Evolutionary conservation across 371 early-diverging fungal genomes (phyloP).

Genomic region (Mortierella sp.): DNA sequence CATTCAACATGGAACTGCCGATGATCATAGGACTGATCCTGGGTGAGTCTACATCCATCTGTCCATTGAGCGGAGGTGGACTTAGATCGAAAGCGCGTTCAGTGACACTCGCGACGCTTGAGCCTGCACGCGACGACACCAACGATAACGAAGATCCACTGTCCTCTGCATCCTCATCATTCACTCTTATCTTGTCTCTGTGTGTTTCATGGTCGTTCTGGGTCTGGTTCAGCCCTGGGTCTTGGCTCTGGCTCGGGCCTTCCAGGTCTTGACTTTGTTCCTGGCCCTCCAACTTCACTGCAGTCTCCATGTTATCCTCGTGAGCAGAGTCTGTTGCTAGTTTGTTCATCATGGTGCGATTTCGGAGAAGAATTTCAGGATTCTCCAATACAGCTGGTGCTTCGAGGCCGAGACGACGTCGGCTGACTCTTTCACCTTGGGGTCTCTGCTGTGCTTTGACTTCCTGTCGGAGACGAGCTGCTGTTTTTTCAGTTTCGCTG

Average conservation of each 20-base stretch:
- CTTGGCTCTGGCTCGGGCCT: background rate
- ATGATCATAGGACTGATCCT: background rate
- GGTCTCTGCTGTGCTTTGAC: constrained; percentile 22
- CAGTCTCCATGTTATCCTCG: constrained; percentile 13
- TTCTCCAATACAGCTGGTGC: constrained; percentile 41
- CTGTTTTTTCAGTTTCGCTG: constrained; percentile 45
- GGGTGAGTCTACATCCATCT: constrained; percentile 18
- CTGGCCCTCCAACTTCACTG: constrained; percentile 5
- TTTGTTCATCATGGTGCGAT: constrained; percentile 10
- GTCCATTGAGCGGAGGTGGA: background rate
- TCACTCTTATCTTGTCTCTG: background rate
- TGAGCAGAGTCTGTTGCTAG: constrained; percentile 17
- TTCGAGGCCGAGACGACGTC: constrained; percentile 44
- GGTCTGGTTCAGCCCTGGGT: background rate
- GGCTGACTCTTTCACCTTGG: constrained; percentile 44
- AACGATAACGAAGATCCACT: constrained; percentile 26
- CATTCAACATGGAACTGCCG: background rate
- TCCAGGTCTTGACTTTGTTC: background rate
- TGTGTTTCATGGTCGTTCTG: background rate
- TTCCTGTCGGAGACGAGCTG: constrained; percentile 36
- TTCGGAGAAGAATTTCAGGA: constrained; percentile 41
- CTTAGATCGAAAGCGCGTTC: background rate
- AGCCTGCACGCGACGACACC: constrained; percentile 4
- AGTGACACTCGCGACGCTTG: constrained; percentile 5
- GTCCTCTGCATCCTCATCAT: constrained; percentile 11